Evolutionary conservation across 805 yeast species (phyloP), one percentile per base, ranked within the genome.

Genomic region (Suhomyces canberraensis): DNA sequence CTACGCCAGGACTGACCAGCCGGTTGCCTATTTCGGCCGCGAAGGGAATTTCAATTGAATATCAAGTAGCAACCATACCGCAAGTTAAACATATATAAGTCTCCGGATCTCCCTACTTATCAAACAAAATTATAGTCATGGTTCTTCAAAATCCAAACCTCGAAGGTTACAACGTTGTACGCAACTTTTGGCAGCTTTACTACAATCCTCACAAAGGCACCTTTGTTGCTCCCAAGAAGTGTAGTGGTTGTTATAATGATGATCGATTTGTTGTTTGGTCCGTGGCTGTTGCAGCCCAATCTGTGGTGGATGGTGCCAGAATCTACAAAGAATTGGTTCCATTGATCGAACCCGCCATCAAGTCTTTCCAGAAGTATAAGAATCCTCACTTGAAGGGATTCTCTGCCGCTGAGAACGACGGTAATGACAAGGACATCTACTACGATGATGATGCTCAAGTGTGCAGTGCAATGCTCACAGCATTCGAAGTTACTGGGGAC

Each of bases 391-490:
- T 61, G 29, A 73, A 73, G 39, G 87, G 82, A 4, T 83, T 71
- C 58, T 75, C 83, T 28, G 88, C 87, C 1, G 79, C 81, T 4
- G 79, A 76, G 50, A 73, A 79, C 50, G 66, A 65, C 35, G 72
- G 73, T 16, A 79, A 74, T 31, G 81, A 81, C 54, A 61, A 62
- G 34, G 88, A 82, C 53, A 76, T 82, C 27, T 81, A 81, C 55
- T 78, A 78, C 44, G 88, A 82, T 50, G 90, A 82, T 50, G 84
- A 81, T 52, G 90, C 89, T 2, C 90, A 82, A 53, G 77, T 81
- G 11, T 81, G 84, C 11, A 67, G 79, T 47, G 82, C 81, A 3
- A 64, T 79, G 46, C 61, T 83, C 39, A 71, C 79, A 3, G 84
- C 85, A 2, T 81, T 77, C 50, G 88, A 81, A 50, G 85, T 78